Base-by-base conservation (phyloP, 306 rosid species). In the Crotalaria pallida region DNA sequence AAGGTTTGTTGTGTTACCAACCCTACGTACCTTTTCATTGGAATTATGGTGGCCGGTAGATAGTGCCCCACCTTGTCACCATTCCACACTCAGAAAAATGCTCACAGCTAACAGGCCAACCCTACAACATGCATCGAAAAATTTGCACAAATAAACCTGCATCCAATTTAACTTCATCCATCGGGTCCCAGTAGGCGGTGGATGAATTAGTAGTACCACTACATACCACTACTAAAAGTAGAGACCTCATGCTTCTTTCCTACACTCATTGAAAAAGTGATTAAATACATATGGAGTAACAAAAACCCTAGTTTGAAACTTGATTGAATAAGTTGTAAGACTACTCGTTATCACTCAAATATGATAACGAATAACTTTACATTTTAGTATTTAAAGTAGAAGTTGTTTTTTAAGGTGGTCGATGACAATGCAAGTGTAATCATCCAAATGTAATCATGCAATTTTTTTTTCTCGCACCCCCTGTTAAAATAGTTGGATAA, bases 21-120 rank as follows among this genome's bases (percentile, higher is more conserved):
- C 86, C 83, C 65, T 17, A 59, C 74, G 8, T 31, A 31, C 36
- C 31, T 65, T 60, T 17, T 40, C 13, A 61, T 49, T 64, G 76
- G 16, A 12, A 72, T 62, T 18, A 38, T 38, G 66, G 34, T 19
- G 59, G n/a, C n/a, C 58, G 73, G 81, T 69, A 23, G 81, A 67
- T 72, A 64, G 79, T 82, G 89, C 45, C 86, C 82, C 77, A 58
- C 77, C 80, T 50, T 65, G 89, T 82, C 87, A 76, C 80, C 77
- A 73, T 82, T 88, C 89, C 91, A 80, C 71, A 75, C 83, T 45
- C 71, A 61, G 27, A 61, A 65, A 74, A 57, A 67, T 17, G 77
- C 27, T 40, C 57, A 71, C 82, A 65, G 16, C 67, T 63, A 45
- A 63, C 24, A 53, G 50, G 49, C 45, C 16, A 78, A 33, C 74